Conservation (phyloP, 371 early-diverging fungal genomes). For the Chytridiales sp. region DNA sequence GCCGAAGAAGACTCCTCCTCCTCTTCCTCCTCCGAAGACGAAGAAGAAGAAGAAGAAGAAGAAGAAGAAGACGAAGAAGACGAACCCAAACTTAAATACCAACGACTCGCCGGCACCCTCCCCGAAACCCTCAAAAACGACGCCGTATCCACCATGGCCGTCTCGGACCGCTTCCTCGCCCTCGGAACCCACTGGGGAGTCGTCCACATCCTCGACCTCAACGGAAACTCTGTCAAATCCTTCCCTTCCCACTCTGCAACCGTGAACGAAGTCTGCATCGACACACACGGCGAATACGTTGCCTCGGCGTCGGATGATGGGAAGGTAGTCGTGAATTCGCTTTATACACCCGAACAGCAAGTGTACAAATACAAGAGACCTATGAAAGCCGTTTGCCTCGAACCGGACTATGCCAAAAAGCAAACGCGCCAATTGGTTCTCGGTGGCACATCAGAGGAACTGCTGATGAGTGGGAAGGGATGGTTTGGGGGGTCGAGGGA, state of each 20-base stretch:
- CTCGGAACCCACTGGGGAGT: constrained; percentile 95
- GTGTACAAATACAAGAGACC: constrained; percentile 80
- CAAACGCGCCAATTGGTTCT: constrained; percentile 76
- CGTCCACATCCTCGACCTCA: constrained; percentile 87
- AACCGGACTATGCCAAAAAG: constrained; percentile 77
- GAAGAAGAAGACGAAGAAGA: constrained; percentile 55
- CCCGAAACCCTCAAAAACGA: constrained; percentile 81
- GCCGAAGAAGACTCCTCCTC: no score
- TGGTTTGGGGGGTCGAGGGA: constrained; percentile 65
- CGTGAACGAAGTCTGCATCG: constrained; percentile 83
- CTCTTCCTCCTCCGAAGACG: no score
- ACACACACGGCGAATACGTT: constrained; percentile 80
- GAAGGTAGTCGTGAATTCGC: constrained; percentile 69
- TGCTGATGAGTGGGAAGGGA: constrained; percentile 70
- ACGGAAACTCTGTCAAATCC: constrained; percentile 80
- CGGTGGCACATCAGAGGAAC: constrained; percentile 87
- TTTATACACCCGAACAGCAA: constrained; percentile 64
- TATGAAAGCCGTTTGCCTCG: constrained; percentile 83
- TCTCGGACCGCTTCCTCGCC: constrained; percentile 79
- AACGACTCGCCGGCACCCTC: constrained; percentile 73
- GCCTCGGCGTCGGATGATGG: constrained; percentile 94
- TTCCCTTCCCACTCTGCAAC: constrained; percentile 73
- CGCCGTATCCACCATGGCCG: constrained; percentile 71
- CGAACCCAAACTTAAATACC: constrained; percentile 88
- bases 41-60: constrained; percentile 36